These are phyloP conservation scores for Aegilops bicornis DNA, from an alignment of 176 grass and related monocot genomes.

Conservation along the genomic window DNA sequence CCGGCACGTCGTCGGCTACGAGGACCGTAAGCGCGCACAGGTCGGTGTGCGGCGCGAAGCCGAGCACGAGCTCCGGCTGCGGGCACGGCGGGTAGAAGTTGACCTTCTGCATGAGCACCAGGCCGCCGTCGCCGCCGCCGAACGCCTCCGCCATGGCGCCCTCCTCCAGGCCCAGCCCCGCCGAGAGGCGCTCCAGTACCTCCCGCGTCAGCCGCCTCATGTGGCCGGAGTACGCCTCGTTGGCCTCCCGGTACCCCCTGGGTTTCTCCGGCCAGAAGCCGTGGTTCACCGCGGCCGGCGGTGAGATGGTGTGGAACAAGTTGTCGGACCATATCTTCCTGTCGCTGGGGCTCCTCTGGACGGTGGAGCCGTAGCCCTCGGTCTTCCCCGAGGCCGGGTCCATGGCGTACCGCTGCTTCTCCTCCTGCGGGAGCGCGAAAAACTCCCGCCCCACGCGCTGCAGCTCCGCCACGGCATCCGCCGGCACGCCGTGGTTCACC, in stretches of 20 bases:
- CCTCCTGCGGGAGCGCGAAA: conserved; percentile 70
- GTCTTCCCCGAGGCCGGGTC: conserved; percentile 21
- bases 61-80: conserved; percentile 61
- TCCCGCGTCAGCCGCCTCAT: conserved; percentile 32
- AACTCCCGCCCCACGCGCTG: conserved; percentile 70
- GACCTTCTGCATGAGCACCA: conserved; percentile 64
- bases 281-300: conserved; percentile 36
- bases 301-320: conserved; percentile 66
- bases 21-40: conserved; percentile 65
- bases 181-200: conserved; percentile 51
- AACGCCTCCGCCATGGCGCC: conserved; percentile 37
- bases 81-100: conserved; percentile 84
- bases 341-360: conserved; percentile 45
- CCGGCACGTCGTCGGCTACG: conserved; percentile 67
- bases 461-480: conserved; percentile 44
- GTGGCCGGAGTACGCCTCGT: conserved; percentile 57
- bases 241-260: conserved; percentile 42
- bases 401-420: conserved; percentile 60
- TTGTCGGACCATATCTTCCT: conserved; percentile 82
- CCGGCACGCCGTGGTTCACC: conserved; percentile 72
- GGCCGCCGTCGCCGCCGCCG: conserved; percentile 21
- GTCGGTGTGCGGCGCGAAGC: conserved; percentile 72
- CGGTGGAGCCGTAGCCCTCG: conserved; percentile 61
- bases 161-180: conserved; percentile 38
- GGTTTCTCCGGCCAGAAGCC: conserved; percentile 51